These are phyloP conservation scores for Daldinia sp. DNA, from an alignment of 2,329 filamentous ascomycete species.

Conservation along the genomic window DNA sequence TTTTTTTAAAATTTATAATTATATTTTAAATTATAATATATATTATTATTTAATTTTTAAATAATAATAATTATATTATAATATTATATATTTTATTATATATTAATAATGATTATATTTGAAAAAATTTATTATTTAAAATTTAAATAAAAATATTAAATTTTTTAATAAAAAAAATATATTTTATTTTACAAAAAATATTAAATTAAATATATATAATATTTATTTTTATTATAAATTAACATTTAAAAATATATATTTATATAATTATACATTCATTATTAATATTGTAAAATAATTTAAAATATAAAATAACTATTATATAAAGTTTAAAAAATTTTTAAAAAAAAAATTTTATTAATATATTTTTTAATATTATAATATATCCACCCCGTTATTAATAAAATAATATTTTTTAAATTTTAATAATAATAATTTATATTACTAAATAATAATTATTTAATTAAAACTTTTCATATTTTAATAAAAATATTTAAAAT, in stretches of 20 bases:
- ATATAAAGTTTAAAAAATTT: background rate
- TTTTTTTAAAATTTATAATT: constrained; percentile 1
- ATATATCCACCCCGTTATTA: background rate
- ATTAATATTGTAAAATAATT: background rate
- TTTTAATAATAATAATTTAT: background rate
- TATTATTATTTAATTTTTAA: background rate
- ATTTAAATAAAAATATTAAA: background rate
- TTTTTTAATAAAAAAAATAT: background rate
- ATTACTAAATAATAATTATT: constrained; percentile 1
- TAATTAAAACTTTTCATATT: background rate
- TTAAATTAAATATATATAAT: background rate
- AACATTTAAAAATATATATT: background rate
- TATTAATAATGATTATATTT: background rate
- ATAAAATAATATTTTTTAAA: background rate
- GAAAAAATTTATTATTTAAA: background rate
- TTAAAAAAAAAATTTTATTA: background rate
- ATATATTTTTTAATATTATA: background rate
- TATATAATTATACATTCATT: background rate
- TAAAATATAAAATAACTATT: background rate
- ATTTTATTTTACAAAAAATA: background rate
- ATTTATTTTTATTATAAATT: background rate
- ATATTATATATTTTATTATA: background rate
- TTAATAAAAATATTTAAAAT: background rate
- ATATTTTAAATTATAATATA: constrained; percentile 1
- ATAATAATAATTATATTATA: background rate